These are phyloP conservation scores for Arxiozyma heterogenica DNA, from an alignment of 1,139 yeast genomes.

Conservation along the genomic window DNA sequence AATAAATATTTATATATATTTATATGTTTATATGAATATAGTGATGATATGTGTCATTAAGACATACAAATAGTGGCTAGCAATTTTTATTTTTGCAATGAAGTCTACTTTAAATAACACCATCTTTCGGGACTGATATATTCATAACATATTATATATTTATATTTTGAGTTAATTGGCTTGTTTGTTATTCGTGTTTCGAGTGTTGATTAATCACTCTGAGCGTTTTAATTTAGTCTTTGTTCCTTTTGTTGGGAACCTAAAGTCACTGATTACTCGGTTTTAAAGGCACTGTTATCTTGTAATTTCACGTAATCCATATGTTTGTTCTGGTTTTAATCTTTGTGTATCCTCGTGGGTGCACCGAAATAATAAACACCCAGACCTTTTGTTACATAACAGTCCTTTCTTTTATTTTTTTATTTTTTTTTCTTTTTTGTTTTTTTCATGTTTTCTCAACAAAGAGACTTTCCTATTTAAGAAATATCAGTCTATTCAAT, in stretches of 20 bases:
- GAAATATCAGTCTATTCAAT: not conserved
- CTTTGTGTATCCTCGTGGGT: not conserved
- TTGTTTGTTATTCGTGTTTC: not conserved
- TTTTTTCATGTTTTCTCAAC: not conserved
- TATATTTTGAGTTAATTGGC: not conserved
- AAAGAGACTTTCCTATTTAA: not conserved
- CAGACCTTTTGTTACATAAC: conserved; percentile 1
- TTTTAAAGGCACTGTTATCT: not conserved
- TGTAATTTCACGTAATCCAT: not conserved
- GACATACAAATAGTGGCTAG: conserved; percentile 31
- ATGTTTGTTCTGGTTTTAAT: not conserved
- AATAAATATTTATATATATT: not conserved
- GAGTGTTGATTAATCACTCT: not conserved
- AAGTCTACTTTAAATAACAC: conserved; percentile 31
- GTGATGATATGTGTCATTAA: conserved; percentile 31
- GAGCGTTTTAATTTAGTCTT: too few species aligned
- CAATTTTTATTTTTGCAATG: conserved; percentile 23
- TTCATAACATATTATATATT: not conserved
- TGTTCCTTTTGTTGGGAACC: too few species aligned
- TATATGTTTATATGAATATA: conserved; percentile 7
- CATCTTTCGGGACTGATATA: conserved; percentile 35
- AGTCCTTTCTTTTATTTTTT: not conserved
- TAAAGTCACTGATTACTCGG: too few species aligned
- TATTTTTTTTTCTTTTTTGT: too few species aligned
- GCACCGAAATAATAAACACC: not conserved